phyloP scores from a whole-genome alignment of 176 grass and related monocot species.

The Cenchrus purpureus region DNA sequence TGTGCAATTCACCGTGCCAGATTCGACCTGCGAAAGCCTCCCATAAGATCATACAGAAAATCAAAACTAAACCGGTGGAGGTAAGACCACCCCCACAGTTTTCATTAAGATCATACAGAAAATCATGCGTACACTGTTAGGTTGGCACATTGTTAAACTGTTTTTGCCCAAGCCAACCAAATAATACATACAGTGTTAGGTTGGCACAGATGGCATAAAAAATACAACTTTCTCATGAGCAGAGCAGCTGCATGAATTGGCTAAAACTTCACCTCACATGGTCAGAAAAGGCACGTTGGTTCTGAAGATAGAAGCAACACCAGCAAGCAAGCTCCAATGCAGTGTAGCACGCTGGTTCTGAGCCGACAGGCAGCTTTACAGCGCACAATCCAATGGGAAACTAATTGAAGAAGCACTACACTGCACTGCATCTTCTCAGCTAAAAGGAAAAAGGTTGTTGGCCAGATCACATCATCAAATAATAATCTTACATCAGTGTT shows the following conservation, averaged over 20 bases:
- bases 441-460: conserved; percentile 37
- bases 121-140: not conserved
- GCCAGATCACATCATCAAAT: conserved; percentile 42
- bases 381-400: conserved; percentile 16
- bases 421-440: conserved; percentile 25
- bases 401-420: conserved; percentile 26
- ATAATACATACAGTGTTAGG: not conserved
- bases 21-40: not conserved
- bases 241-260: not conserved
- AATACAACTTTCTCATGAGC: not conserved
- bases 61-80: too few species aligned
- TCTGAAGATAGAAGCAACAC: conserved; percentile 23
- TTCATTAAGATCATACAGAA: not conserved
- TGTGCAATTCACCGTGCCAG: not conserved
- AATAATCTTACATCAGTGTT: conserved; percentile 30
- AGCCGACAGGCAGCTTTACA: conserved; percentile 50
- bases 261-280: not conserved
- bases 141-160: not conserved
- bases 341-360: conserved; percentile 12
- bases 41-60: not conserved
- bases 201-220: not conserved
- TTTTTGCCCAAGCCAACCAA: not conserved
- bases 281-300: not conserved
- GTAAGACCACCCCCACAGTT: too few species aligned
- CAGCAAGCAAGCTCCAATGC: conserved; percentile 11